These are phyloP conservation scores for Eucalyptus microcorys DNA, from an alignment of 345 rosid genomes.

Conservation along the genomic window DNA sequence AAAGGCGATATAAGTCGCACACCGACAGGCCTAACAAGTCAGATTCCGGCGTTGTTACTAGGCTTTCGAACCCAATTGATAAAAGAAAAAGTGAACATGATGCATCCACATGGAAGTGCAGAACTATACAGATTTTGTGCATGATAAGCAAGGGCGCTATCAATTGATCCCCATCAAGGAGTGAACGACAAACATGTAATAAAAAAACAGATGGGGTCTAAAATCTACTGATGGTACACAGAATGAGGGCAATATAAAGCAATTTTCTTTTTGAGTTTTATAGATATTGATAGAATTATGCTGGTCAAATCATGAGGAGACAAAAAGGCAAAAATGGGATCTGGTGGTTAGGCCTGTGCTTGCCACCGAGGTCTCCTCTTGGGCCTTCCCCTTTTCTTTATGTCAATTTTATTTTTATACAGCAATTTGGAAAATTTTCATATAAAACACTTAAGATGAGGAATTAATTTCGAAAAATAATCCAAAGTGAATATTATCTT, in stretches of 20 bases:
- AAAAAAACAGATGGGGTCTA: not conserved
- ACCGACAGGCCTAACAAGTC: not conserved
- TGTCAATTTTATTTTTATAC: not conserved
- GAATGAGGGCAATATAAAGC: not conserved
- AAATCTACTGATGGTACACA: not conserved
- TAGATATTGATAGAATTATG: constrained; percentile 7
- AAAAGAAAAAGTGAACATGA: not conserved
- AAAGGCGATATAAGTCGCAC: not conserved
- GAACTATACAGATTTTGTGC: not conserved
- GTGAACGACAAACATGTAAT: not conserved
- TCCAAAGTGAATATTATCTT: not conserved
- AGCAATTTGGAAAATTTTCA: not conserved
- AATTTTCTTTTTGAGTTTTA: not conserved
- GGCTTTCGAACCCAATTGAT: not conserved
- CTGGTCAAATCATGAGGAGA: constrained; percentile 33
- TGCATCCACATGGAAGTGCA: not conserved
- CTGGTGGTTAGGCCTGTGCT: constrained; percentile 32
- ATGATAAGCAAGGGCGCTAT: not conserved
- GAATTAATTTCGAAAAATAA: not conserved
- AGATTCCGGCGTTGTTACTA: not conserved
- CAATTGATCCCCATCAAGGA: not conserved
- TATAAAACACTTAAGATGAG: not conserved
- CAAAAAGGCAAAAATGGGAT: constrained; percentile 38
- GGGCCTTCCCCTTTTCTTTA: not conserved
- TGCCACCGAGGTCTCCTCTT: constrained; percentile 45